These are phyloP conservation scores for Mediolabrus comicus DNA, from an alignment of 108 stramenopile species.

Conservation along the genomic window DNA sequence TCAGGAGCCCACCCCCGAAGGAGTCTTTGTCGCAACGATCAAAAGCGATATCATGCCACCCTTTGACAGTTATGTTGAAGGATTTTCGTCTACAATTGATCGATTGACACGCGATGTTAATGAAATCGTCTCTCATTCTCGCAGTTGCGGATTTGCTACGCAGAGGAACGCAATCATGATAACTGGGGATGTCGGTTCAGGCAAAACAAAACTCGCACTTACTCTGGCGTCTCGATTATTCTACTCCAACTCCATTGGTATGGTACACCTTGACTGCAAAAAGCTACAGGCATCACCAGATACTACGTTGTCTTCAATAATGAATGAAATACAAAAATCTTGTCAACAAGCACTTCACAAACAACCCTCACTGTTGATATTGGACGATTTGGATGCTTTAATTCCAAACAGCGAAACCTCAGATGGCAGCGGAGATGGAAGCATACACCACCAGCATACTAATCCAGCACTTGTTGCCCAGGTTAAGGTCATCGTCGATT, in stretches of 20 bases:
- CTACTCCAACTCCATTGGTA: slow-evolving; percentile 18
- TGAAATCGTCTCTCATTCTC: slow-evolving; percentile 1
- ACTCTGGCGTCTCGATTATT: slow-evolving; percentile 46
- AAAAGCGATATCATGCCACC: background rate
- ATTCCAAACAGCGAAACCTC: slow-evolving; percentile 58
- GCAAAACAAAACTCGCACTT: slow-evolving; percentile 71
- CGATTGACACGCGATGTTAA: background rate
- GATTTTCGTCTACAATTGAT: slow-evolving; percentile 17
- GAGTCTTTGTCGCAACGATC: background rate
- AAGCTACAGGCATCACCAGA: slow-evolving; percentile 48
- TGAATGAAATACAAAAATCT: slow-evolving; percentile 12
- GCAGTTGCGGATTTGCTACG: background rate
- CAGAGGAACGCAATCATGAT: slow-evolving; percentile 22
- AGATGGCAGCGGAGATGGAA: slow-evolving; percentile 37
- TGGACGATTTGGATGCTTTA: slow-evolving; percentile 79
- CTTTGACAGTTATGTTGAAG: background rate
- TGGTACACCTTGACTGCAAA: slow-evolving; percentile 74
- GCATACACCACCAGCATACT: slow-evolving; percentile 51
- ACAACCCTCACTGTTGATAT: slow-evolving; percentile 51
- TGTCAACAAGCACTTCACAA: slow-evolving; percentile 7
- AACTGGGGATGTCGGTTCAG: slow-evolving; percentile 63
- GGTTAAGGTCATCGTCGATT: slow-evolving; percentile 68
- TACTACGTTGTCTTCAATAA: slow-evolving; percentile 27
- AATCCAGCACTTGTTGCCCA: slow-evolving; percentile 72
- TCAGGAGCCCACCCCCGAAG: background rate